Evolutionary conservation across 148 eudicot genomes (phyloP).

Genomic region (Diospyros lotus): DNA sequence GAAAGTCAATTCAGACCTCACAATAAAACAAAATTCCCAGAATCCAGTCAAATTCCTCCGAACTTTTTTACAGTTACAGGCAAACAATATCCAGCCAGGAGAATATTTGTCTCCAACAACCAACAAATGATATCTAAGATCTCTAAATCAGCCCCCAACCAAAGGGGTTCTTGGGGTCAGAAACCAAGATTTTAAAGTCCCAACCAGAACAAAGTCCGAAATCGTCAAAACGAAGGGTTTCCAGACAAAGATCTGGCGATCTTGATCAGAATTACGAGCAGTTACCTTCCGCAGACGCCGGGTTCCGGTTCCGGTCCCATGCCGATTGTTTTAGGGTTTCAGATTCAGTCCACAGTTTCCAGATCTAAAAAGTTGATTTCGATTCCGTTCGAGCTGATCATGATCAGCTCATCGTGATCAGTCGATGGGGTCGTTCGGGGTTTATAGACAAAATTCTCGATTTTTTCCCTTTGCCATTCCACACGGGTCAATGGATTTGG

Average conservation of each 20-base stretch:
- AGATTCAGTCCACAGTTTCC: constrained; percentile 24
- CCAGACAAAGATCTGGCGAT: constrained; percentile 18
- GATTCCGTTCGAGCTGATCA: too few species aligned
- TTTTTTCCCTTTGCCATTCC: too few species aligned
- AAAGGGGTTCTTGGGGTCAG: constrained; percentile 4
- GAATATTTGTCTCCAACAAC: neutral
- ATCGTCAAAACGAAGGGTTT: constrained; percentile 6
- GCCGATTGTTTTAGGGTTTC: constrained; percentile 26
- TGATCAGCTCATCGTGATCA: too few species aligned
- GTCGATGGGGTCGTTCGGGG: too few species aligned
- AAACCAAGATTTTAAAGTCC: constrained; percentile 8
- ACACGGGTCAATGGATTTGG: too few species aligned
- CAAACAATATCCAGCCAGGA: neutral
- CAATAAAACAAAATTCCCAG: constrained; percentile 11
- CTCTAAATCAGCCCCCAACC: constrained; percentile 10
- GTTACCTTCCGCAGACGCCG: constrained; percentile 22
- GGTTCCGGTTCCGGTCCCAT: constrained; percentile 15
- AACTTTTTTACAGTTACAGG: too few species aligned
- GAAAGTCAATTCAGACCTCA: neutral
- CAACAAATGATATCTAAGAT: neutral
- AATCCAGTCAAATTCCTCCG: neutral
- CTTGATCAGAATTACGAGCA: constrained; percentile 12
- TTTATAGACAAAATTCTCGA: too few species aligned
- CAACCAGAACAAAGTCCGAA: constrained; percentile 10
- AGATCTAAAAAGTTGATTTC: too few species aligned